Percentiles rank a stretch among this genome's conserved stretches.
Evolutionary conservation across 2,329 filamentous ascomycete genomes (phyloP).

Genomic region (Amylocarpus encephaloides): DNA sequence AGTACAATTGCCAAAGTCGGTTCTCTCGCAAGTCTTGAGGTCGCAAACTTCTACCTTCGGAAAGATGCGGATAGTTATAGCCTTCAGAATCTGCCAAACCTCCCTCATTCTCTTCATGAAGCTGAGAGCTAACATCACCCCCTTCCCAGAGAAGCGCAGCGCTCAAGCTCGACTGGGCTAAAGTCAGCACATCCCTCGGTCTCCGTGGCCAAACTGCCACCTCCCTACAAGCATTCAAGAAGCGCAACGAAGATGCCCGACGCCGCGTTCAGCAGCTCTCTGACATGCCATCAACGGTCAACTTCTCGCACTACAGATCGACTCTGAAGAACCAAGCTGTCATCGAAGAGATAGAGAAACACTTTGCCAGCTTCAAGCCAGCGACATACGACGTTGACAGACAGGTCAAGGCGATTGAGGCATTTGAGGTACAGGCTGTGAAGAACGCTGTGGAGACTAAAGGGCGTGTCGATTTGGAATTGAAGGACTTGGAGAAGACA

Average conservation of each 20-base stretch:
- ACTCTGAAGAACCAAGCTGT: conserved; percentile 94
- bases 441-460: conserved; percentile 97
- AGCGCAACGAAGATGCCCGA: conserved; percentile 98
- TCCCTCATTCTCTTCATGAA: conserved; percentile 9
- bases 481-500: conserved; percentile 89
- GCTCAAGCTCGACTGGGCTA: conserved; percentile 98
- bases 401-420: conserved; percentile 97
- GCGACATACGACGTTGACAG: conserved; percentile 84
- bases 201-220: conserved; percentile 91
- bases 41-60: background rate
- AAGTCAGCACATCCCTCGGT: conserved; percentile 88
- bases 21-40: conserved; percentile 5
- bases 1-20: conserved; percentile 38
- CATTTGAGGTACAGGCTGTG: conserved; percentile 93
- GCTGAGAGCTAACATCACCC: conserved; percentile 22
- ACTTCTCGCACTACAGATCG: conserved; percentile 89
- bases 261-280: conserved; percentile 82
- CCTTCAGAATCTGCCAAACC: conserved; percentile 17
- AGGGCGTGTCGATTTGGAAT: conserved; percentile 88
- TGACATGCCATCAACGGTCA: conserved; percentile 78
- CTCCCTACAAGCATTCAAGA: conserved; percentile 95
- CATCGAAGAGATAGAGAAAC: conserved; percentile 94
- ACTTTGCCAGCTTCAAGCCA: conserved; percentile 87
- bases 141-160: conserved; percentile 81
- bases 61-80: conserved; percentile 2